These are phyloP conservation scores for Hymenotorrendiella dingleyae DNA, from an alignment of 2,329 filamentous ascomycete species.

Conservation along the genomic window DNA sequence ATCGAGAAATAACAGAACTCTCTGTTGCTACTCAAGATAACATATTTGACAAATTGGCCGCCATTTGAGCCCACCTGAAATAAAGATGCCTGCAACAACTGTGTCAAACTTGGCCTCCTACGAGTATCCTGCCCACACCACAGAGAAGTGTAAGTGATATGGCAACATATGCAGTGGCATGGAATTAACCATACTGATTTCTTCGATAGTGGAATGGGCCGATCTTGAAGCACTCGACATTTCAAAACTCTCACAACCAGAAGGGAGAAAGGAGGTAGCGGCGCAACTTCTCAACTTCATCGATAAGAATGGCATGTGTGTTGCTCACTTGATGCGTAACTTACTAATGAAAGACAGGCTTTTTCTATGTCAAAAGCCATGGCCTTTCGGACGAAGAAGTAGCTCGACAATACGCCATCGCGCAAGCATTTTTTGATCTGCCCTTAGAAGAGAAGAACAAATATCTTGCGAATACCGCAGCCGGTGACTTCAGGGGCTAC, in stretches of 20 bases:
- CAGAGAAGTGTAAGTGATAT: neutral
- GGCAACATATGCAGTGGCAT: too few species aligned
- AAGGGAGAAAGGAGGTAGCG: conserved; percentile 43
- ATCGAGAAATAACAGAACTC: too few species aligned
- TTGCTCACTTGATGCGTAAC: neutral
- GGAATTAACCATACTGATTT: neutral
- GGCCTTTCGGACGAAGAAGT: conserved; percentile 52
- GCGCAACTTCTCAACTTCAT: conserved; percentile 45
- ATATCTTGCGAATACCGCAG: conserved; percentile 39
- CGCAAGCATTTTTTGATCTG: conserved; percentile 49
- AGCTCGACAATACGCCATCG: conserved; percentile 53
- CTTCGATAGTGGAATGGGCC: conserved; percentile 1
- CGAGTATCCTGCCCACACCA: neutral
- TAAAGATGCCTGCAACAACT: too few species aligned
- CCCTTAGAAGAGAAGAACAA: conserved; percentile 52
- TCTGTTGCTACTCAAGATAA: too few species aligned
- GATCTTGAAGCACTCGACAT: conserved; percentile 35
- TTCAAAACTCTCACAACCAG: conserved; percentile 39
- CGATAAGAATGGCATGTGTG: conserved; percentile 34
- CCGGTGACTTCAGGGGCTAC: conserved; percentile 51
- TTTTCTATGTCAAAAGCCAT: conserved; percentile 58
- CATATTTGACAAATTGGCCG: too few species aligned
- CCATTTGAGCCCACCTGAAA: too few species aligned
- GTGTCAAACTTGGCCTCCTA: neutral
- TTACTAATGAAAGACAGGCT: conserved; percentile 21